These are phyloP conservation scores for Diophrys sp. DNA, from an alignment of 73 alveolate genomes.

Conservation along the genomic window DNA sequence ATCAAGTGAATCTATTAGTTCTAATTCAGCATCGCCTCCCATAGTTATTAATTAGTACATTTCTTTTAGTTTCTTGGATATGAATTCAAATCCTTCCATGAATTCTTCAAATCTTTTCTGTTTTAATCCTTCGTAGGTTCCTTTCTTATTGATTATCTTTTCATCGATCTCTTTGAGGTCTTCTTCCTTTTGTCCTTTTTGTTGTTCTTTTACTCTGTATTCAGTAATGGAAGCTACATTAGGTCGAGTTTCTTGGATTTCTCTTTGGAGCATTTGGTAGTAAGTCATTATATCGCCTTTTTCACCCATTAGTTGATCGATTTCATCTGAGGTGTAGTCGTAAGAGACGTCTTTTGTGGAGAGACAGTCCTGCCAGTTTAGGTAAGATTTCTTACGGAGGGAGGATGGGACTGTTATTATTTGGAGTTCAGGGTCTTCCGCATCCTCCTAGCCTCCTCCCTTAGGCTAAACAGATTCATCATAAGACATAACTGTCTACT, in stretches of 20 bases:
- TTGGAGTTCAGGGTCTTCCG: neutral
- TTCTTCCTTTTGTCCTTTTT: constrained; percentile 58
- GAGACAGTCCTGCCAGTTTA: neutral
- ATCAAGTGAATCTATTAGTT: constrained; percentile 76
- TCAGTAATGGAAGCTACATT: constrained; percentile 68
- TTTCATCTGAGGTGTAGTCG: neutral
- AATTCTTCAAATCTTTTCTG: constrained; percentile 75
- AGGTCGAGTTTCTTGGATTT: constrained; percentile 49
- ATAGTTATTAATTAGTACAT: constrained; percentile 59
- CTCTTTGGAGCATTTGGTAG: constrained; percentile 17
- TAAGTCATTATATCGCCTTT: constrained; percentile 22
- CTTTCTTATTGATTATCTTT: constrained; percentile 55
- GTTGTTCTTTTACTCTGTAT: constrained; percentile 46
- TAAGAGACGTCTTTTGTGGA: neutral
- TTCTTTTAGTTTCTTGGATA: constrained; percentile 68
- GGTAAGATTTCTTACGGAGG: neutral
- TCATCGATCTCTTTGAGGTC: constrained; percentile 58
- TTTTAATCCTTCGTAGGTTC: constrained; percentile 53
- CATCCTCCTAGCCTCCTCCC: constrained; percentile 25
- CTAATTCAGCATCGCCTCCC: constrained; percentile 83
- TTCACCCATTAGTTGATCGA: constrained; percentile 12
- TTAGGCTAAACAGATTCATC: constrained; percentile 18
- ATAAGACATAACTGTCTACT: constrained; percentile 28
- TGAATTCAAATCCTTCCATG: constrained; percentile 78
- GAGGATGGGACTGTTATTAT: neutral